phyloP scores from a whole-genome alignment of 228 moss, liverwort and hornwort genomes.

The Sphagnum fallax region DNA sequence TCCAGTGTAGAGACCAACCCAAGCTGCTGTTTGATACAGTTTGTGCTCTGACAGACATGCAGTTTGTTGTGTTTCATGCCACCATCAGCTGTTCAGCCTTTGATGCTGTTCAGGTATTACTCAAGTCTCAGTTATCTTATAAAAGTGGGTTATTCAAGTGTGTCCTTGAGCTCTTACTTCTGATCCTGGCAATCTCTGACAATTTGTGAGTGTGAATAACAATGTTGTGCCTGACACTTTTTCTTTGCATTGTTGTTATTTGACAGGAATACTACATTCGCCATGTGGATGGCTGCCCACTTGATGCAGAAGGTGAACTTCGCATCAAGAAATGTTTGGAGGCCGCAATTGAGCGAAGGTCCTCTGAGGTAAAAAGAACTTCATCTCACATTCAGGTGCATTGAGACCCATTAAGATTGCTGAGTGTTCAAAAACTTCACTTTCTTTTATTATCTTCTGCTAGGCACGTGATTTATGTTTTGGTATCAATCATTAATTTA shows the following conservation, averaged over 20 bases:
- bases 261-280: constrained; percentile 50
- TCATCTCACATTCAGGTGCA: background rate
- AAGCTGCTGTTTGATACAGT: constrained; percentile 61
- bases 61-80: constrained; percentile 80
- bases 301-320: constrained; percentile 22
- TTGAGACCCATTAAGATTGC: background rate
- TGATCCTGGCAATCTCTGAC: background rate
- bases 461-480: background rate
- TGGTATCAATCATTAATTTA: background rate
- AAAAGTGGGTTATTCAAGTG: background rate
- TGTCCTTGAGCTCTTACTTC: background rate
- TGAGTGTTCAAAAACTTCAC: background rate
- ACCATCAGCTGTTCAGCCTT: constrained; percentile 64
- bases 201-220: background rate
- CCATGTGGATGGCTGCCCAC: constrained; percentile 19
- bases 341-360: constrained; percentile 43
- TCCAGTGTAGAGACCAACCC: constrained; percentile 43
- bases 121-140: too few species aligned
- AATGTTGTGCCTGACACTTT: too few species aligned
- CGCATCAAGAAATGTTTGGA: constrained; percentile 30
- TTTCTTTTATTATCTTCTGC: background rate
- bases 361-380: constrained; percentile 24
- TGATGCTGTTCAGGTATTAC: constrained; percentile 44
- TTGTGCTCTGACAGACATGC: constrained; percentile 56
- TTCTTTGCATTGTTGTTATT: background rate